phyloP scores from a whole-genome alignment of 2,329 filamentous ascomycete species.

The Alternaria tenuissima region DNA sequence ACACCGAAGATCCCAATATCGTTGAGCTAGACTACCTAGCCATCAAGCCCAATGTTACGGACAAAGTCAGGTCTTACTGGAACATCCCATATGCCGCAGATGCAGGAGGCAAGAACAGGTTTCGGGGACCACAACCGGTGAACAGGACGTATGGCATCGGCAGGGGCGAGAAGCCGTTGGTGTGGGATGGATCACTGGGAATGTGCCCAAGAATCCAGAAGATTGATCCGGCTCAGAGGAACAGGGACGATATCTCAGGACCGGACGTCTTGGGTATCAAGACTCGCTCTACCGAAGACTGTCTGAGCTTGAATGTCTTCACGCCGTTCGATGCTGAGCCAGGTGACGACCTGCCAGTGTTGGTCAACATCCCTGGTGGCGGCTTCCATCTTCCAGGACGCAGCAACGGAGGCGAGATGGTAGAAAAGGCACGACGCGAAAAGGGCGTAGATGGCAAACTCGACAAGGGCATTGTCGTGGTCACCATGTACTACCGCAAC shows the following conservation, averaged over 20 bases:
- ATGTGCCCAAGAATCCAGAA: conserved; percentile 48
- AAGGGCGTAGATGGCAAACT: conserved; percentile 36
- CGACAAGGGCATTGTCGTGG: conserved; percentile 44
- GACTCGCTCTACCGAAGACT: conserved; percentile 48
- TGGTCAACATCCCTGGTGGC: conserved; percentile 58
- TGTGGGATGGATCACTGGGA: conserved; percentile 41
- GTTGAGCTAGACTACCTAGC: conserved; percentile 44
- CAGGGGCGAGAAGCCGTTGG: conserved; percentile 31
- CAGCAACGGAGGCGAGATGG: conserved; percentile 43
- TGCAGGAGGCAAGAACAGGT: conserved; percentile 40
- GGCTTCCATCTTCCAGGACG: conserved; percentile 52
- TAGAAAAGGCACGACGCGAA: conserved; percentile 40
- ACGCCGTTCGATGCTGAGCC: conserved; percentile 43
- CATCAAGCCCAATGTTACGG: conserved; percentile 39
- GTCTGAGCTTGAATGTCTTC: conserved; percentile 53
- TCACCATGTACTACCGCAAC: conserved; percentile 48
- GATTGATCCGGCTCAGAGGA: conserved; percentile 38
- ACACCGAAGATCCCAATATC: conserved; percentile 37
- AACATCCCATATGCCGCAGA: conserved; percentile 46
- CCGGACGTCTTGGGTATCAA: conserved; percentile 39
- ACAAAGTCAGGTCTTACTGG: conserved; percentile 42
- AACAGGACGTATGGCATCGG: conserved; percentile 37
- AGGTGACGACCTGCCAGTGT: conserved; percentile 47
- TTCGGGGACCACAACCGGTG: conserved; percentile 43
- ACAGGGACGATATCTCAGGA: conserved; percentile 37